phyloP scores from a whole-genome alignment of 106 monocot genomes.

The Dioscorea dumetorum region DNA sequence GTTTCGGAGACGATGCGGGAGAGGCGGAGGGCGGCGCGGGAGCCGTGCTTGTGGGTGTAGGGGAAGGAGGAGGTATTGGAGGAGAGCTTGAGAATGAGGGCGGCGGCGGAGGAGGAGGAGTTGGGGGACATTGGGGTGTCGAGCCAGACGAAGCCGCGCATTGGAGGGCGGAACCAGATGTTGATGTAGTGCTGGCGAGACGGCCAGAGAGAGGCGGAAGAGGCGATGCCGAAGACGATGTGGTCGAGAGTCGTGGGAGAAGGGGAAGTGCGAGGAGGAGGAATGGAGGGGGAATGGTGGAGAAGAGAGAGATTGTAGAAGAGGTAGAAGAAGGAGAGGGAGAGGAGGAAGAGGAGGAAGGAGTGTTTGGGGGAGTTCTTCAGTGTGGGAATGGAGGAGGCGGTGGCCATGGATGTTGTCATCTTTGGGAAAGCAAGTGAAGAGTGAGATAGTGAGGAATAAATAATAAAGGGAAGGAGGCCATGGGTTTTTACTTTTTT shows the following conservation, averaged over 20 bases:
- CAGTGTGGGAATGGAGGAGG: neutral
- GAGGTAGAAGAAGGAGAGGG: constrained; percentile 3
- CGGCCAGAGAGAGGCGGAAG: neutral
- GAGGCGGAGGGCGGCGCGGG: constrained; percentile 80
- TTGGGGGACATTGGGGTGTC: constrained; percentile 9
- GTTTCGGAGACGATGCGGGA: constrained; percentile 93
- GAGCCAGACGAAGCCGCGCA: constrained; percentile 34
- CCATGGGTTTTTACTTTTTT: too few relatives aligned
- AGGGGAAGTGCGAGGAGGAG: neutral
- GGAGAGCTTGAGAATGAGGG: constrained; percentile 28
- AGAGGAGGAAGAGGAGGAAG: constrained; percentile 1
- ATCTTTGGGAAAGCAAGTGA: neutral
- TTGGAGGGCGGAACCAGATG: constrained; percentile 32
- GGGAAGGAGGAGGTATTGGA: constrained; percentile 51
- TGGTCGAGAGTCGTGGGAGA: neutral
- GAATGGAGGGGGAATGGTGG: neutral
- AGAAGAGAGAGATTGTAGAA: neutral
- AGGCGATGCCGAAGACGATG: neutral
- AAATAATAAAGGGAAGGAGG: too few relatives aligned
- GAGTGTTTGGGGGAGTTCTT: neutral
- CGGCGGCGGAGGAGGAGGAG: neutral
- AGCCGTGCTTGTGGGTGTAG: constrained; percentile 59
- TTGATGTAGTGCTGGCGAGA: constrained; percentile 31
- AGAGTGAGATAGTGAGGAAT: too few relatives aligned
- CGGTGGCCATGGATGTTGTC: neutral